These are phyloP conservation scores for Backusella macrospora DNA, from an alignment of 192 early-diverging fungal species.

Conservation along the genomic window DNA sequence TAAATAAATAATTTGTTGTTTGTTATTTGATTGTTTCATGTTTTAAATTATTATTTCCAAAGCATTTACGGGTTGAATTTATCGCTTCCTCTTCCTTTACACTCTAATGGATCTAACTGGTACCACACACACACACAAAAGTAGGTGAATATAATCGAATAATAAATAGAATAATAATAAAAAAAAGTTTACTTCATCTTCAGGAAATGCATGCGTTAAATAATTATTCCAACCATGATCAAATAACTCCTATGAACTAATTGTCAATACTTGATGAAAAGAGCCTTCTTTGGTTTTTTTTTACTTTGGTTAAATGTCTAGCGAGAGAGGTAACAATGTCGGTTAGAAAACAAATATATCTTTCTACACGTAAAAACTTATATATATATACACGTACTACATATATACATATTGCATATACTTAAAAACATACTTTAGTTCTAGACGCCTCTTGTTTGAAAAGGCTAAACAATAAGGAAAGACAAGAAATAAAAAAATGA, in stretches of 20 bases:
- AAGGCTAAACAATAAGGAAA: conserved; percentile 9
- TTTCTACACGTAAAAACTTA: too few species aligned
- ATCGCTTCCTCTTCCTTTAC: conserved; percentile 76
- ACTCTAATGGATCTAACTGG: conserved; percentile 80
- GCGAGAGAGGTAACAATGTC: background rate
- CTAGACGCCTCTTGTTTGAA: conserved; percentile 21
- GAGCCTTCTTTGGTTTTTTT: background rate
- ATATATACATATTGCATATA: background rate
- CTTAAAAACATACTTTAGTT: conserved; percentile 21
- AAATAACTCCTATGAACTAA: conserved; percentile 59
- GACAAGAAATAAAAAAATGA: background rate
- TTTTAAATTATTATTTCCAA: background rate
- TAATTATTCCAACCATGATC: conserved; percentile 81
- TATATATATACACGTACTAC: background rate
- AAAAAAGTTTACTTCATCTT: conserved; percentile 70
- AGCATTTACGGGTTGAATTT: conserved; percentile 54
- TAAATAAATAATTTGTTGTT: background rate
- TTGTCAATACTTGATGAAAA: background rate
- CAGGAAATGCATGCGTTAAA: conserved; percentile 84
- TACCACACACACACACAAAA: too few species aligned
- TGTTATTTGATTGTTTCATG: background rate
- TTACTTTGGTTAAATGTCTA: conserved; percentile 29
- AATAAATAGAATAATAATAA: too few species aligned
- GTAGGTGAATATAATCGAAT: too few species aligned
- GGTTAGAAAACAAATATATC: too few species aligned